phyloP scores from a whole-genome alignment of 768 basidiomycete genomes.

The Cantharellus anzutake region DNA sequence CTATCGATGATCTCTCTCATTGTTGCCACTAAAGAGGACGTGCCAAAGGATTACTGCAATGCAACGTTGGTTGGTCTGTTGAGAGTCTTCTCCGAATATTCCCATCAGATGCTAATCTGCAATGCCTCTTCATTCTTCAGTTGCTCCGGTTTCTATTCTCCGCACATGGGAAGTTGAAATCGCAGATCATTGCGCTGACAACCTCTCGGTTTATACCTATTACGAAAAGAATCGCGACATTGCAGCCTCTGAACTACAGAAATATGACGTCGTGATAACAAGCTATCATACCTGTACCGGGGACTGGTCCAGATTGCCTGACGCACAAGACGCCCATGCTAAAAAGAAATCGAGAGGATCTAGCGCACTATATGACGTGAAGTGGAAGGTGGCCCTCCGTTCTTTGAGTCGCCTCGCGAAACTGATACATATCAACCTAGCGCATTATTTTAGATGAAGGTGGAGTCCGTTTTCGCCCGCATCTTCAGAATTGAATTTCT shows the following conservation, averaged over 20 bases:
- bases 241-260: conserved; percentile 36
- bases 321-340: neutral
- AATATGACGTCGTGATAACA: conserved; percentile 63
- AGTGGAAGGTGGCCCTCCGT: conserved; percentile 49
- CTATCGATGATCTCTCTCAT: conserved; percentile 72
- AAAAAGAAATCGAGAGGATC: conserved; percentile 7
- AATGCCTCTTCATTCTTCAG: conserved; percentile 19
- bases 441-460: conserved; percentile 73
- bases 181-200: conserved; percentile 43
- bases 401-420: neutral
- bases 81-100: neutral
- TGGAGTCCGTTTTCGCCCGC: neutral
- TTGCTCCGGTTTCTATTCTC: conserved; percentile 64
- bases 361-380: conserved; percentile 38
- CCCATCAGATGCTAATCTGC: neutral
- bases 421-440: conserved; percentile 16
- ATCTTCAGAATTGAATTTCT: neutral
- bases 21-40: conserved; percentile 53
- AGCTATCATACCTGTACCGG: conserved; percentile 58
- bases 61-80: conserved; percentile 60
- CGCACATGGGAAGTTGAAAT: conserved; percentile 85
- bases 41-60: conserved; percentile 34
- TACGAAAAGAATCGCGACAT: conserved; percentile 50
- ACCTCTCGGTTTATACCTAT: conserved; percentile 41
- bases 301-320: conserved; percentile 22